Percentiles rank a stretch among this genome's conserved stretches.
phyloP scores from a whole-genome alignment of 352 stramenopile genomes.

The Aphanomyces euteiches region DNA sequence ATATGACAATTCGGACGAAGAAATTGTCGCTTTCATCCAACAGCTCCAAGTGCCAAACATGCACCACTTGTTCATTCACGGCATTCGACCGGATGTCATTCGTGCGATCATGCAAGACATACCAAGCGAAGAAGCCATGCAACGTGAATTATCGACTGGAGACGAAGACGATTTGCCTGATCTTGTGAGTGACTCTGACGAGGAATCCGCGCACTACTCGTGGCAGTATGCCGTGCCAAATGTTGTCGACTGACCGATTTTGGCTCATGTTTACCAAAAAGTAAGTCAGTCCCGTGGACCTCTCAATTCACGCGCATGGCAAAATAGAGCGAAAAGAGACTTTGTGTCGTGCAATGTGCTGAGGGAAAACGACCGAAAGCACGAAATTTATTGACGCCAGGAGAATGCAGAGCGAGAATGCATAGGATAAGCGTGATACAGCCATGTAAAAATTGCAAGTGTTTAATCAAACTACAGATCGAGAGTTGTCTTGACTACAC shows the following conservation, averaged over 20 bases:
- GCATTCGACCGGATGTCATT: background rate
- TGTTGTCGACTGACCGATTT: too few species aligned
- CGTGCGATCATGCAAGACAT: background rate
- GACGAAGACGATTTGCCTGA: background rate
- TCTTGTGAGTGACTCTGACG: background rate
- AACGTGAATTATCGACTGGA: background rate
- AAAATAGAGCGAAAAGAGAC: too few species aligned
- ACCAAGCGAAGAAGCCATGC: background rate
- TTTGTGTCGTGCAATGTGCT: too few species aligned
- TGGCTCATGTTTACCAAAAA: too few species aligned
- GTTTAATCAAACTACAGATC: too few species aligned
- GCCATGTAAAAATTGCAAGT: too few species aligned
- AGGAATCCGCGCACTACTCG: background rate
- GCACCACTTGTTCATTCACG: background rate
- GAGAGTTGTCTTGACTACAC: too few species aligned
- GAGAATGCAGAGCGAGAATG: background rate
- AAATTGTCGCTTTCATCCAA: conserved; percentile 1
- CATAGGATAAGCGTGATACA: too few species aligned
- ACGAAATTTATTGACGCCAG: background rate
- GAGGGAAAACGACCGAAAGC: too few species aligned
- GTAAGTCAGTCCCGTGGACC: too few species aligned
- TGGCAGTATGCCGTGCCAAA: too few species aligned
- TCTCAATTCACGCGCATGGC: too few species aligned
- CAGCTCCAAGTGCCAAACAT: background rate
- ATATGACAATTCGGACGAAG: conserved; percentile 4